Percentiles rank a stretch among this genome's conserved stretches.
Evolutionary conservation across 371 early-diverging fungal species (phyloP).

Genomic region (Mucor piriformis): DNA sequence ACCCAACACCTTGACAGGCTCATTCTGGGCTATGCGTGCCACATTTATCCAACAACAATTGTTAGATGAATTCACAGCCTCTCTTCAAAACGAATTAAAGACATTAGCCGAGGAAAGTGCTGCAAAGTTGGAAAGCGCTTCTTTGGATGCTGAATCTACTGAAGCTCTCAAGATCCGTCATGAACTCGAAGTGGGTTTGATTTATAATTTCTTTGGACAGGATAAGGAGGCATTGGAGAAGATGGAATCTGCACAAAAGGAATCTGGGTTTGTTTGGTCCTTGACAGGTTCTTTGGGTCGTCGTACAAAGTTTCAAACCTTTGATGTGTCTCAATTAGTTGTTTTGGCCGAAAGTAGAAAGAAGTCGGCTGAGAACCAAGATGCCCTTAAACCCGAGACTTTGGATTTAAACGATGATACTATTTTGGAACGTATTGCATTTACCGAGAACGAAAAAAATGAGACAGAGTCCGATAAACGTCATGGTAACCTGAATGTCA

Average conservation of each 20-base stretch:
- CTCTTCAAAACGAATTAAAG: slow-evolving; percentile 58
- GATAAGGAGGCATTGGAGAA: slow-evolving; percentile 70
- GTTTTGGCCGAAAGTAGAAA: slow-evolving; percentile 80
- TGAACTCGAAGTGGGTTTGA: slow-evolving; percentile 76
- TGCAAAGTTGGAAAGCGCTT: slow-evolving; percentile 12
- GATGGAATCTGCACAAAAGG: slow-evolving; percentile 75
- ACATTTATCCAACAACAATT: slow-evolving; percentile 82
- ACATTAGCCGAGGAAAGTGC: slow-evolving; percentile 34
- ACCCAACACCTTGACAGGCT: slow-evolving; percentile 32
- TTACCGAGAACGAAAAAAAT: slow-evolving; percentile 53
- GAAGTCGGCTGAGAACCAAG: slow-evolving; percentile 18
- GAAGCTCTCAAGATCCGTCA: slow-evolving; percentile 63
- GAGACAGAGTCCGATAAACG: slow-evolving; percentile 42
- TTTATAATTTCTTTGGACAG: slow-evolving; percentile 75
- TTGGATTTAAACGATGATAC: slow-evolving; percentile 90
- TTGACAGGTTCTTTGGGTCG: slow-evolving; percentile 89
- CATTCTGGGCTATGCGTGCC: slow-evolving; percentile 81
- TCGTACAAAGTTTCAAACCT: slow-evolving; percentile 91
- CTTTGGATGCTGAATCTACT: slow-evolving; percentile 7
- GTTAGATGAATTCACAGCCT: slow-evolving; percentile 83
- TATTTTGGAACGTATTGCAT: slow-evolving; percentile 78
- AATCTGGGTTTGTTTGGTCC: slow-evolving; percentile 79
- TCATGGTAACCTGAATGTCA: slow-evolving; percentile 62
- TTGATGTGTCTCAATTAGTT: slow-evolving; percentile 89
- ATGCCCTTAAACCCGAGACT: slow-evolving; percentile 61